A percentile compares a stretch with the other conserved stretches of the same genome.
These are phyloP conservation scores for Trichoderma sp. DNA, from an alignment of 2,329 filamentous ascomycete genomes.

Conservation along the genomic window DNA sequence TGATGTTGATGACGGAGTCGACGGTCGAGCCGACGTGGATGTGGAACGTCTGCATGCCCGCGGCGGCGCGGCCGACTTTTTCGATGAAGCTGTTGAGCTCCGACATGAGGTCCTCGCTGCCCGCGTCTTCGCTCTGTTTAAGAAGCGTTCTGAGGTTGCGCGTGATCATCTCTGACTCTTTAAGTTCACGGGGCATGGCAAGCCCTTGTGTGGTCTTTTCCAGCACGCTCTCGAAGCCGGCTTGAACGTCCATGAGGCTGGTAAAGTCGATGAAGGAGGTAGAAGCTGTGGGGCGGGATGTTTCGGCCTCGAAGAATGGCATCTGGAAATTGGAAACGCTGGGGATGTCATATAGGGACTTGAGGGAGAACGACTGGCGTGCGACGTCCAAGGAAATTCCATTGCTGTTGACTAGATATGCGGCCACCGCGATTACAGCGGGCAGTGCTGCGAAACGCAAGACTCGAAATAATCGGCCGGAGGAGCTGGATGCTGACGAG, in stretches of 20 bases:
- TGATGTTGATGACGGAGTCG: constrained; percentile 73
- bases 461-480: constrained; percentile 34
- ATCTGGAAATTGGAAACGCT: constrained; percentile 63
- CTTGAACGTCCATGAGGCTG: constrained; percentile 71
- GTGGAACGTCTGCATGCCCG: constrained; percentile 74
- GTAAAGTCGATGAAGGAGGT: constrained; percentile 64
- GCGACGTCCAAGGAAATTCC: constrained; percentile 64
- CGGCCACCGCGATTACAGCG: constrained; percentile 61
- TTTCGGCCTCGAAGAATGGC: constrained; percentile 60
- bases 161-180: constrained; percentile 72
- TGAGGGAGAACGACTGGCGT: constrained; percentile 60
- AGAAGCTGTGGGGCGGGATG: constrained; percentile 33
- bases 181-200: constrained; percentile 76
- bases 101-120: constrained; percentile 69
- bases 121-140: constrained; percentile 67
- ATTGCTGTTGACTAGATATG: constrained; percentile 62
- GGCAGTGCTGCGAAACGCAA: constrained; percentile 66
- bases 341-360: constrained; percentile 68
- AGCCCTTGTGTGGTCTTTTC: constrained; percentile 67
- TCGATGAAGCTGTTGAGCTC: constrained; percentile 79
- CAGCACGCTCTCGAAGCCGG: constrained; percentile 75
- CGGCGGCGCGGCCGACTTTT: constrained; percentile 63
- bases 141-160: constrained; percentile 75
- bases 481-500: background rate
- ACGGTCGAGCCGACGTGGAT: constrained; percentile 72